A percentile compares a stretch with the other conserved stretches of the same genome.
Conservation (phyloP, 73 alveolate genomes). For the Paramecium tetraurelia region DNA sequence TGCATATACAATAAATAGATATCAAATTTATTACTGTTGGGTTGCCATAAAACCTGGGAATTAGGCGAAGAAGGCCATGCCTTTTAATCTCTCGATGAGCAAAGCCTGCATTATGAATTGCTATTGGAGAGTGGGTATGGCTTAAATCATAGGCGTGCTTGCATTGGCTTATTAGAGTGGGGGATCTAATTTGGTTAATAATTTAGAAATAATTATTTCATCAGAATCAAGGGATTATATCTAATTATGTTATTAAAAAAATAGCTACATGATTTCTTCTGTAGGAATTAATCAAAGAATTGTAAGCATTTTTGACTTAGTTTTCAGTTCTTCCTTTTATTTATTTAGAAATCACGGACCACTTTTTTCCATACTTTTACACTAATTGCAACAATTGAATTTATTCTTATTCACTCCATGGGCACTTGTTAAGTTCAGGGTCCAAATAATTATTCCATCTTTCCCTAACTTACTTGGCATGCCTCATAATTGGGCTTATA, state of each 20-base stretch:
- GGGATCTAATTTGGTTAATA: neutral
- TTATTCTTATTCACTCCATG: slow-evolving; percentile 86
- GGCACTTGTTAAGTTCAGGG: slow-evolving; percentile 80
- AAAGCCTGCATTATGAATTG: neutral
- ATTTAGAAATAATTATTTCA: neutral
- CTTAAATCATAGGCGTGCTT: neutral
- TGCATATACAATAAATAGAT: neutral
- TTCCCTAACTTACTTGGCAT: slow-evolving; percentile 91
- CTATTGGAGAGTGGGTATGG: neutral
- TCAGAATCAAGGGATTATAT: neutral
- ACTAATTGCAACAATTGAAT: slow-evolving; percentile 74
- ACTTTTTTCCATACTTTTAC: slow-evolving; percentile 81
- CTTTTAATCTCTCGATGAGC: neutral
- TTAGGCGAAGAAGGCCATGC: neutral
- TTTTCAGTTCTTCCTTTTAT: slow-evolving; percentile 91
- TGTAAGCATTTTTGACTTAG: slow-evolving; percentile 84
- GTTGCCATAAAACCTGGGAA: neutral
- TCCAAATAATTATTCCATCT: slow-evolving; percentile 89
- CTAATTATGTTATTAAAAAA: neutral
- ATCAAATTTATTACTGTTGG: neutral
- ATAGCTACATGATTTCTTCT: slow-evolving; percentile 26
- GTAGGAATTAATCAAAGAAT: neutral
- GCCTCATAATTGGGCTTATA: slow-evolving; percentile 47
- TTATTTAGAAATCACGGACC: slow-evolving; percentile 82
- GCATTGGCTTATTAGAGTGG: neutral